A percentile compares a stretch with the other conserved stretches of the same genome.
These are phyloP conservation scores for Chlamydomonas asymmetrica DNA, from an alignment of 139 green algal species.

Conservation along the genomic window DNA sequence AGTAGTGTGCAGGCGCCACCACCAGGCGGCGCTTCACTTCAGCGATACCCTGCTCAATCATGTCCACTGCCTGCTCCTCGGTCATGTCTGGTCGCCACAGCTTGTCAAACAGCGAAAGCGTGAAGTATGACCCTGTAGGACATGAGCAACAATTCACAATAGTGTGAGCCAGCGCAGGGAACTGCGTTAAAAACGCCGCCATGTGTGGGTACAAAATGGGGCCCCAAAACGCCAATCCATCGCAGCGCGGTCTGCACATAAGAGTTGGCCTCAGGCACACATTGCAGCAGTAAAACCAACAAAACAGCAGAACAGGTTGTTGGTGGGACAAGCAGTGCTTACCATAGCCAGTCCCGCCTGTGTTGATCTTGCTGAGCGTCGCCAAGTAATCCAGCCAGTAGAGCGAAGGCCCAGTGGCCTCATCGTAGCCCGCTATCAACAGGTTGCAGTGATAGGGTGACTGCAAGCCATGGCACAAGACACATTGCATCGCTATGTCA, in stretches of 20 bases:
- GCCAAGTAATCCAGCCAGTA: constrained; percentile 99
- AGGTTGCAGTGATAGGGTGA: constrained; percentile 93
- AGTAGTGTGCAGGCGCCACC: constrained; percentile 85
- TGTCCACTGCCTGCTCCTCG: constrained; percentile 81
- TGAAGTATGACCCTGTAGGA: constrained; percentile 85
- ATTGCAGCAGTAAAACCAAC: too few relatives aligned
- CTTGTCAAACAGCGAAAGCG: constrained; percentile 94
- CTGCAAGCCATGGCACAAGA: constrained; percentile 45
- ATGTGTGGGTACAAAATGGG: too few relatives aligned
- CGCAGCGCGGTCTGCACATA: too few relatives aligned
- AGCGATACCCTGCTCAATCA: constrained; percentile 86
- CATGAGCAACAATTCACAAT: too few relatives aligned
- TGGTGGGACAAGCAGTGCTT: too few relatives aligned
- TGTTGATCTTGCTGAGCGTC: constrained; percentile 96
- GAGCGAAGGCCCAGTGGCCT: constrained; percentile 76
- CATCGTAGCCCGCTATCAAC: constrained; percentile 93
- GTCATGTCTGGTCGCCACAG: constrained; percentile 90
- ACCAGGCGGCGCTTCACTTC: constrained; percentile 86
- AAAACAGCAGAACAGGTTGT: too few relatives aligned
- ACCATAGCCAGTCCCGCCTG: constrained; percentile 96
- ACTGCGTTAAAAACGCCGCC: too few relatives aligned
- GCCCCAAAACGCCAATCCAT: too few relatives aligned
- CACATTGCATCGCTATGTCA: not conserved
- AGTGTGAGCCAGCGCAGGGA: too few relatives aligned
- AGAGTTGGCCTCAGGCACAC: too few relatives aligned